Base-by-base conservation (phyloP, 495 filamentous ascomycete genomes). In the Elaphomyces granulatus region DNA sequence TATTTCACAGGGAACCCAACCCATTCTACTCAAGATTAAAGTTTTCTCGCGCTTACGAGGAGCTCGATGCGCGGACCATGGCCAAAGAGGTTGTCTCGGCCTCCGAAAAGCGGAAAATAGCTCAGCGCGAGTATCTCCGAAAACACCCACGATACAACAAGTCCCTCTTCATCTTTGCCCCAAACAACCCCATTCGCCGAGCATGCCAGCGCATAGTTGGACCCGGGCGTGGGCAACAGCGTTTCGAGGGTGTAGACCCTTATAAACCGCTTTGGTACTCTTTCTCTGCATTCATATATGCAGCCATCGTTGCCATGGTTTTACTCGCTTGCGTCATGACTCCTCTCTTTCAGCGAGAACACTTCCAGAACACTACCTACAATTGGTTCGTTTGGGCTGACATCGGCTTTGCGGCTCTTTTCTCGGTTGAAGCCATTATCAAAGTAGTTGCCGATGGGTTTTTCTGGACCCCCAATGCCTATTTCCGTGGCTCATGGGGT, bases 401-500 rank as follows among this genome's bases (percentile, higher is more conserved):
- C 58, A 66, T 88, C 49, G 78, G 82, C 16, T 99, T 99, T 56
- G 88, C 88, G 15, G 61, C 77, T 7, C 53, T 96, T 16, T 99
- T 99, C 60, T 80, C 81, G 0, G 46, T 88, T 15, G 90, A 99
- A 55, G 87, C 88, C 0, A 46, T 73, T 15, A 88, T 99, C 64
- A 96, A 96, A 59, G 79, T 95, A 26, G 75, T 99, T 44, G 90
- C 90, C 0, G 90, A 99, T 64, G 90, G 90, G 15, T 83, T 94
- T 51, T 87, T 95, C 58, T 96, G 80, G 76, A 94, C 90, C 0
- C 90, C 90, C 0, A 95, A 99, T 63, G 92, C 90, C 3, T 99
- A 92, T 48, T 90, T 94, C 57, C 76, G 90, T 45, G 82, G 90
- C 45, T 88, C 87, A 0, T 99, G 90, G 90, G 90, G 90, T 18